phyloP scores from a whole-genome alignment of 768 basidiomycete genomes.

The Dioszegia aurantiaca region DNA sequence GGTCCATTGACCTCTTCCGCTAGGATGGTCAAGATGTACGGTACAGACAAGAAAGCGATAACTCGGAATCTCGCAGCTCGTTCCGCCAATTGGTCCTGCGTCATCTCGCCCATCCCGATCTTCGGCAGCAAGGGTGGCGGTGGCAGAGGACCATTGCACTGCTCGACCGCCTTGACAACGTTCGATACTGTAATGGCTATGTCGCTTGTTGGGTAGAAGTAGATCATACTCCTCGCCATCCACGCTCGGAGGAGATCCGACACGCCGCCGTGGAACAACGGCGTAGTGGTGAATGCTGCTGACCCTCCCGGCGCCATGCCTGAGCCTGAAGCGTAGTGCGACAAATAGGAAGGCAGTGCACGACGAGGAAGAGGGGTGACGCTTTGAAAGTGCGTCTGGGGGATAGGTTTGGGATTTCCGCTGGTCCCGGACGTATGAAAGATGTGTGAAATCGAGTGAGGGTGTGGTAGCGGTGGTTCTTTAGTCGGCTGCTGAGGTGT shows the following conservation, averaged over 20 bases:
- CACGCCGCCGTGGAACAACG: conserved; percentile 56
- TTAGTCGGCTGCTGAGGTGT: conserved; percentile 36
- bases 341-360: conserved; percentile 26
- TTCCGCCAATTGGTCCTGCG: conserved; percentile 11
- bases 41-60: conserved; percentile 46
- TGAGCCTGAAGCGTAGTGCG: conserved; percentile 39
- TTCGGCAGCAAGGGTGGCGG: conserved; percentile 2
- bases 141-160: conserved; percentile 27
- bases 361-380: conserved; percentile 39
- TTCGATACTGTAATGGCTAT: conserved; percentile 58
- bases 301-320: conserved; percentile 51
- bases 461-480: conserved; percentile 30
- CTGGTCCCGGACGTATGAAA: conserved; percentile 59
- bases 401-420: conserved; percentile 56
- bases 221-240: conserved; percentile 55
- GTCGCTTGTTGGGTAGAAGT: conserved; percentile 56
- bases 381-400: conserved; percentile 53
- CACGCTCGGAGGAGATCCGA: conserved; percentile 56
- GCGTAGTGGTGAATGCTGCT: conserved; percentile 57
- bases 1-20: conserved; percentile 55
- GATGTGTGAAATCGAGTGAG: conserved; percentile 39
- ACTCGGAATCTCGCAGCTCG: conserved; percentile 24
- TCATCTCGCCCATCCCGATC: neutral
- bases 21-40: conserved; percentile 56
- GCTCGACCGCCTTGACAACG: conserved; percentile 54